phyloP scores from a whole-genome alignment of 805 yeast species.

The Myxozyma udenii region DNA sequence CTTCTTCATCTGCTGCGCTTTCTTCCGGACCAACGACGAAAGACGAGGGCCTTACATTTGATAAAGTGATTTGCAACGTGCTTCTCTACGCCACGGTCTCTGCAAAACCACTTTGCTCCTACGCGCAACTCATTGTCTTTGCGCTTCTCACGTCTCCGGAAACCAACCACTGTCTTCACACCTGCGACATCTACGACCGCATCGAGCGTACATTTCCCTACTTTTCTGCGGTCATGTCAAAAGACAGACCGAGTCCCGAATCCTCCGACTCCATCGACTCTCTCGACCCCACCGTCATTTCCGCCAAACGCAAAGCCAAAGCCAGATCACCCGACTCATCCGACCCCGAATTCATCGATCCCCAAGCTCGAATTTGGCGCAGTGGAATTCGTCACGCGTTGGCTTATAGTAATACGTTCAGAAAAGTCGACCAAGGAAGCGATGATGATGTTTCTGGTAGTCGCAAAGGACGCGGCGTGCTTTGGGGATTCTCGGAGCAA shows the following conservation, averaged over 20 bases:
- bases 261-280: no score
- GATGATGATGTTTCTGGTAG: not conserved
- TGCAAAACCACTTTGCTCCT: not conserved
- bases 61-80: not conserved
- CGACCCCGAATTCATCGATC: no score
- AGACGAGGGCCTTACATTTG: not conserved
- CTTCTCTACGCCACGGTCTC: not conserved
- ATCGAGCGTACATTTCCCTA: not conserved
- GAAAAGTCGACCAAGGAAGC: not conserved
- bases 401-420: not conserved
- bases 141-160: not conserved
- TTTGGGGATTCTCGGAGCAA: not conserved
- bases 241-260: no score
- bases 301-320: no score
- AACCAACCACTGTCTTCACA: not conserved
- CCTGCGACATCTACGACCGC: not conserved
- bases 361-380: not conserved
- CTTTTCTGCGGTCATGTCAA: not conserved
- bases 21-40: no score
- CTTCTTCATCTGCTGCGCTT: no score
- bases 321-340: not conserved
- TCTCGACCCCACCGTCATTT: no score
- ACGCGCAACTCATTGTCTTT: not conserved
- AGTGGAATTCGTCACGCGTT: not conserved
- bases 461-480: not conserved